These are phyloP conservation scores for Nothophoma quercina DNA, from an alignment of 2,329 filamentous ascomycete species.

Conservation along the genomic window DNA sequence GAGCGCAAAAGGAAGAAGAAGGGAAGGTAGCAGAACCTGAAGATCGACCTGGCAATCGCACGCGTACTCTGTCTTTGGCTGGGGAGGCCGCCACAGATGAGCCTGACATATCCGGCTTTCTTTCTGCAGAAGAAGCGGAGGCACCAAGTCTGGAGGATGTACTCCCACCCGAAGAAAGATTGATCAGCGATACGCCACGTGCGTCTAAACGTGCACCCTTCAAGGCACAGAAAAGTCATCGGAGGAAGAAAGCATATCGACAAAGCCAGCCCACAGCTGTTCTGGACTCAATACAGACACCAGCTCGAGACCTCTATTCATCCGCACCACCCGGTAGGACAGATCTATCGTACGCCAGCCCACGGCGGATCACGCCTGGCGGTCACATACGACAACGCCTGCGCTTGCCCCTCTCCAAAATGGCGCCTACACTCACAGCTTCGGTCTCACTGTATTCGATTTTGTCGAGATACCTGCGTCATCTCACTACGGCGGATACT, in stretches of 20 bases:
- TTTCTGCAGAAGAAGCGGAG: background rate
- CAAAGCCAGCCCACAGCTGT: conserved; percentile 31
- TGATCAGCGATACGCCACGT: background rate
- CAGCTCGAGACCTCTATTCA: conserved; percentile 30
- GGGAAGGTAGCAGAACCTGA: background rate
- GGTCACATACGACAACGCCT: background rate
- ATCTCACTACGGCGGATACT: conserved; percentile 14
- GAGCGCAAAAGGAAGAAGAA: background rate
- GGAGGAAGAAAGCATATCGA: conserved; percentile 27
- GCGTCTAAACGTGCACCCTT: conserved; percentile 6
- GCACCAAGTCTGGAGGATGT: background rate
- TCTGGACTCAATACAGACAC: conserved; percentile 27
- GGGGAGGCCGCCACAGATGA: background rate
- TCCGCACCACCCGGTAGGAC: conserved; percentile 12
- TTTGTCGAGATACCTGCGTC: conserved; percentile 36
- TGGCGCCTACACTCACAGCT: background rate
- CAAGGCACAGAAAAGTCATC: conserved; percentile 21
- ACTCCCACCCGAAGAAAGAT: too few relatives aligned
- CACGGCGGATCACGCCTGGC: conserved; percentile 3
- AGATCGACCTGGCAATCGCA: background rate
- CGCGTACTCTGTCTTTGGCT: background rate
- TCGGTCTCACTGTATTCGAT: conserved; percentile 35
- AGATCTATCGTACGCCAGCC: conserved; percentile 26
- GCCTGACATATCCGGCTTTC: background rate
- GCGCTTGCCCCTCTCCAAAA: background rate